phyloP scores from a whole-genome alignment of 2,329 filamentous ascomycete species.

The Aspergillus spinulosporus region DNA sequence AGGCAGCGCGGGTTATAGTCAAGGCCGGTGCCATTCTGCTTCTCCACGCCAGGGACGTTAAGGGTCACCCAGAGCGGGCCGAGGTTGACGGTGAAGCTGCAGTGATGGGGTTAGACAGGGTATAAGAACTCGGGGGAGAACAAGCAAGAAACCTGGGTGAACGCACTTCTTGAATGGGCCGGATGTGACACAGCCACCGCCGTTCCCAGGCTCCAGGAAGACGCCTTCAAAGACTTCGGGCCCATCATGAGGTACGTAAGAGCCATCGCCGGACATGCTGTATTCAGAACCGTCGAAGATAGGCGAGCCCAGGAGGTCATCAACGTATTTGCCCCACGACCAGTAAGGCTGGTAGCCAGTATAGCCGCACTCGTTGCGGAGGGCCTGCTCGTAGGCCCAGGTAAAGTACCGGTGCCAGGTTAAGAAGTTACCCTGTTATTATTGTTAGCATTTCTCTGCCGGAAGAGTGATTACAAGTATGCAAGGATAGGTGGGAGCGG shows the following conservation, averaged over 20 bases:
- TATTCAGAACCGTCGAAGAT: constrained; percentile 42
- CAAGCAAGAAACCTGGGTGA: too few species aligned
- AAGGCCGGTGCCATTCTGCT: constrained; percentile 23
- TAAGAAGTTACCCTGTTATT: constrained; percentile 36
- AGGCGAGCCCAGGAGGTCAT: constrained; percentile 31
- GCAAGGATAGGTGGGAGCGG: not conserved
- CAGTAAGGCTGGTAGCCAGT: constrained; percentile 42
- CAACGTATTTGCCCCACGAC: constrained; percentile 38
- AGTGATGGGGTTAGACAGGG: not conserved
- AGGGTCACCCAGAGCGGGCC: constrained; percentile 29
- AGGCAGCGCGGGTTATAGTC: constrained; percentile 36
- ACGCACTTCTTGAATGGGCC: constrained; percentile 21
- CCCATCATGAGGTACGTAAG: constrained; percentile 27
- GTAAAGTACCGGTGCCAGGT: constrained; percentile 49
- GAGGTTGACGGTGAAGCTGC: constrained; percentile 32
- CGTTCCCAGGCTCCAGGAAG: constrained; percentile 37
- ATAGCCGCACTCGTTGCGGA: constrained; percentile 49
- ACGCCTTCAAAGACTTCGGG: constrained; percentile 26
- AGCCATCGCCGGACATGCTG: constrained; percentile 49
- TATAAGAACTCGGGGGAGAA: not conserved
- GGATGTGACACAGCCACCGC: constrained; percentile 19
- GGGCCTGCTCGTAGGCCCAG: constrained; percentile 45
- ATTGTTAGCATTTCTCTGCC: not conserved
- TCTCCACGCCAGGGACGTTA: constrained; percentile 16
- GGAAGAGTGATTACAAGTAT: too few species aligned